Base-by-base conservation (phyloP, 768 basidiomycete species). In the Trichaptum fuscoviolaceum region DNA sequence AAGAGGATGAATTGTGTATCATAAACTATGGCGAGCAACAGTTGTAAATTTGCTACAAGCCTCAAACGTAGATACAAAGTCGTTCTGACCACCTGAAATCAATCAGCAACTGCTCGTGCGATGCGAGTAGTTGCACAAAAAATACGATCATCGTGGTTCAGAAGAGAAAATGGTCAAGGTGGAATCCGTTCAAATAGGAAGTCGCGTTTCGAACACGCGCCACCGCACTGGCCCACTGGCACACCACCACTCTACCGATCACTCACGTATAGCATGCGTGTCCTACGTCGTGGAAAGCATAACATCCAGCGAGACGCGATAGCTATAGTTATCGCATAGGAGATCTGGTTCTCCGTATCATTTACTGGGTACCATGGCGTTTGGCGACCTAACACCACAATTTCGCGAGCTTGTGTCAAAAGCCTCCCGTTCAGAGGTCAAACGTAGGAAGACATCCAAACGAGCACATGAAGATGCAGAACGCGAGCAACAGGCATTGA, bases 351-450 rank as follows among this genome's bases (percentile, higher is more conserved):
- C 20, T 52, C 42, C 20, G 5, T 52, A 2, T 52, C 42, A 20
- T 6, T 12, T 3, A 4, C 15, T 52, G 20, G 42, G 20, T 60
- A 30, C 60, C 18, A 90, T 90, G 89, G 82, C 85, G 36, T 82
- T 80, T 72, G 77, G 70, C 66, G 80, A 90, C 78, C 82, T 87
- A 36, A 92, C 91, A 23, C 71, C 77, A 36, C 87, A 88, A 69
- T 92, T 93, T 71, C 80, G 81, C 67, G 75, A 83, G 67, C 72
- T 80, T 59, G 71, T 90, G 52, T 74, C 79, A 62, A 82, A 85
- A 67, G 84, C 70, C 57, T 67, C 59, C 57, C 62, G 76, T 25
- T 76, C 85, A 58, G 79, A 83, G n/a, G 69, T 75, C 34, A 88
- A 87, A 73, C 80, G 84, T 67, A 82, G 80, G 70, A 88, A 82